Evolutionary conservation across 2,329 filamentous ascomycete genomes (phyloP), one percentile per base, ranked within the genome.

Genomic region (Teratosphaeria nubilosa): DNA sequence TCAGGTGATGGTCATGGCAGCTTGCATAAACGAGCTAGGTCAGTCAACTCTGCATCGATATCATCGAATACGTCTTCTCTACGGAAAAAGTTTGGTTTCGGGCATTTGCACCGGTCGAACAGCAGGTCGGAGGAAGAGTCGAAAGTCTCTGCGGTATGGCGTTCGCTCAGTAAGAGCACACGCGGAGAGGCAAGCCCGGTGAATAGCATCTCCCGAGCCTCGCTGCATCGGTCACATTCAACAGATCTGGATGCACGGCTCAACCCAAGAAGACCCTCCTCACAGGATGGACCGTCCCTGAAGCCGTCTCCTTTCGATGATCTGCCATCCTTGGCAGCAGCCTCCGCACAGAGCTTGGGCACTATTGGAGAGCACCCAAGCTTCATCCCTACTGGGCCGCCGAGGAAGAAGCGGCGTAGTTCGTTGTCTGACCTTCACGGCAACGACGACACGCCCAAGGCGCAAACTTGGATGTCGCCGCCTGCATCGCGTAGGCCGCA

Each of bases 1-100:
- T 14, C 50, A 5, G 45, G 22, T 22, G 60, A 62, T 14, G 51
- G 31, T 3, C 48, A 56, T 14, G 56, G 57, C 20, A 53, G 58
- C 52, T 41, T 58, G 13, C 71, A 73, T 61, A 80, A 80, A 56
- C 81, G 83, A 54, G 78, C 80, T 52, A 74, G 78, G 53, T 86
- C 85, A 63, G 81, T 83, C 7, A 82, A 86, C 51, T 83, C 83
- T 1, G 88, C 87, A 9, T 96, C 91, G 0, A 69, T 95, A 58
- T 88, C 84, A 11, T 96, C 91, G 1, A 95, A 95, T 66, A 85
- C 87, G 1, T 95, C 91, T 5, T 96, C 91, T 0, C 79, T 96
- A 30, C 81, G 91, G 53, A 86, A 86, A 68, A 89, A 91, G 63
- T 91, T 96, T 69, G 91, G 90, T 1, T 86, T 95, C 60, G 85